Conservation (phyloP, 169 alveolate species). For the Plasmodium sp. region DNA sequence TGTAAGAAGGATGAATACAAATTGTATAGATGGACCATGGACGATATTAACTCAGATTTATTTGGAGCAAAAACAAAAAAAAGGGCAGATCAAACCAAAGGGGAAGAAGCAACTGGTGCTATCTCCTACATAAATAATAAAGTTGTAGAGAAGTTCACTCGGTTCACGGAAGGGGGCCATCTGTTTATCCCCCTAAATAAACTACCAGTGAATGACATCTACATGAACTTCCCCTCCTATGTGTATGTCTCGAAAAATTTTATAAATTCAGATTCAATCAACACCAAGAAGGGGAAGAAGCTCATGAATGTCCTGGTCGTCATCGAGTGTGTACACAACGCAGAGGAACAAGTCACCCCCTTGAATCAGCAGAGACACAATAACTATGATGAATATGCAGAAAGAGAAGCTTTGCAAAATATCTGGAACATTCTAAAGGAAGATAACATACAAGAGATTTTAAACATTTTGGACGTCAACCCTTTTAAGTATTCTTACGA, state of each 20-base stretch:
- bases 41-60: constrained; percentile 41
- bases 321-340: constrained; percentile 49
- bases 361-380: constrained; percentile 2
- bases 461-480: constrained; percentile 60
- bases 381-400: constrained; percentile 65
- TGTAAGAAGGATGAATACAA: constrained; percentile 74
- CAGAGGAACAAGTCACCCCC: neutral
- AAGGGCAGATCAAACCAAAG: neutral
- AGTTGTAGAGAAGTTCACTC: constrained; percentile 8
- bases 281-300: constrained; percentile 62
- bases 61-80: constrained; percentile 18
- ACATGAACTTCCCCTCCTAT: constrained; percentile 72
- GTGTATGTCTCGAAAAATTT: constrained; percentile 73
- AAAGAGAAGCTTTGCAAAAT: constrained; percentile 52
- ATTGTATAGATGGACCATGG: constrained; percentile 62
- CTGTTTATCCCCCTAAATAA: constrained; percentile 63
- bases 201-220: constrained; percentile 62
- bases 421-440: constrained; percentile 52
- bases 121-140: constrained; percentile 19
- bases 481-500: constrained; percentile 70
- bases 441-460: constrained; percentile 42
- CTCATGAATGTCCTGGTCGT: constrained; percentile 61
- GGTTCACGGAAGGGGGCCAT: constrained; percentile 6
- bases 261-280: constrained; percentile 40
- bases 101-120: neutral